These are phyloP conservation scores for Brassica juncea DNA, from an alignment of 345 rosid species.

Conservation along the genomic window DNA sequence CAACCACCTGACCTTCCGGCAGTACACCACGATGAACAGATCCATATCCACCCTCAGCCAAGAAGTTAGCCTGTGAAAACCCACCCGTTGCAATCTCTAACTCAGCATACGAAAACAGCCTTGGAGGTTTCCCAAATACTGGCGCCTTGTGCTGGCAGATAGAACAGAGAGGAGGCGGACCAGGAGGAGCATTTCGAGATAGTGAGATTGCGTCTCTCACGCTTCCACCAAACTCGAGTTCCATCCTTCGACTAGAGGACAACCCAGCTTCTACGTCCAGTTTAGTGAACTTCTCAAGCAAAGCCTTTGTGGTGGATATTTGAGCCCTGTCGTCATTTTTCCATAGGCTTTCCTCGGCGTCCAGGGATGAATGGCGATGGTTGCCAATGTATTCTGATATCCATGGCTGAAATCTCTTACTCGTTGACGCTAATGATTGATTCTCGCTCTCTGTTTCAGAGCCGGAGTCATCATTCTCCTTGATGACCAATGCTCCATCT, in stretches of 20 bases:
- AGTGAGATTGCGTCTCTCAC: not conserved
- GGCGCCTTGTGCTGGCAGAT: constrained; percentile 2
- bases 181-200: not conserved
- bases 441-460: not conserved
- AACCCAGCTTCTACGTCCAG: not conserved
- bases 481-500: not conserved
- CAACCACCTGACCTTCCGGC: not conserved
- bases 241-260: not conserved
- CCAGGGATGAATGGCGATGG: not conserved
- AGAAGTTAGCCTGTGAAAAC: not conserved
- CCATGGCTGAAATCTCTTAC: not conserved
- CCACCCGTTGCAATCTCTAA: not conserved
- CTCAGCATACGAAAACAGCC: not conserved
- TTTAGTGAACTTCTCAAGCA: not conserved
- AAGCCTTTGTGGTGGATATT: not conserved
- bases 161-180: not conserved
- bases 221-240: not conserved
- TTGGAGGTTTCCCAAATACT: not conserved
- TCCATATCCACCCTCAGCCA: not conserved
- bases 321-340: not conserved
- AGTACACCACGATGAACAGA: not conserved
- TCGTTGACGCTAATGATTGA: not conserved
- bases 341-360: not conserved
- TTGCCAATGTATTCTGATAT: not conserved
- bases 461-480: not conserved